A percentile compares a stretch with the other conserved stretches of the same genome.
Conservation (phyloP, 345 rosid genomes). For the Heritiera fomes region DNA sequence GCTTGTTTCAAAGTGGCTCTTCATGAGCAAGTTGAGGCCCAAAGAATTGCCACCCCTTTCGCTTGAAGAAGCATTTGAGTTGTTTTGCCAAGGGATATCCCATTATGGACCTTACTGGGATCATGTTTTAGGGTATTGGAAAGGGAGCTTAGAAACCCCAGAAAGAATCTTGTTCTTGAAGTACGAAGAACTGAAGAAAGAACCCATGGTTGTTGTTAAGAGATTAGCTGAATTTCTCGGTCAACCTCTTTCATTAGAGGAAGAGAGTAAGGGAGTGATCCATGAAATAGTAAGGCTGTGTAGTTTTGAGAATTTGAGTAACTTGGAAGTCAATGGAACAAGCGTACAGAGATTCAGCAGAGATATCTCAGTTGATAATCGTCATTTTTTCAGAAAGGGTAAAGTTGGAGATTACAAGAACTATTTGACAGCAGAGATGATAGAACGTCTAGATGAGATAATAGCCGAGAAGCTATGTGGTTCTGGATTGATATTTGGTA, state of each 20-base stretch:
- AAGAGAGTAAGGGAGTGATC: constrained; percentile 24
- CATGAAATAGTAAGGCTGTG: constrained; percentile 29
- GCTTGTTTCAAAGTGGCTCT: constrained; percentile 31
- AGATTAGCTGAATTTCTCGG: constrained; percentile 32
- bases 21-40: constrained; percentile 19
- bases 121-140: constrained; percentile 22
- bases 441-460: constrained; percentile 13
- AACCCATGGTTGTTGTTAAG: constrained; percentile 24
- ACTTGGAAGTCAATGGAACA: constrained; percentile 34
- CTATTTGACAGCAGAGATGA: constrained; percentile 30
- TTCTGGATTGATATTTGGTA: constrained; percentile 15
- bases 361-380: constrained; percentile 6
- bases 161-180: constrained; percentile 3
- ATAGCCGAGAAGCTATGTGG: constrained; percentile 19
- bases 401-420: constrained; percentile 39
- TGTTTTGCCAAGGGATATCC: constrained; percentile 11
- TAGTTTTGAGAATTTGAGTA: constrained; percentile 37
- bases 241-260: constrained; percentile 18
- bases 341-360: constrained; percentile 17
- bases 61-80: constrained; percentile 9
- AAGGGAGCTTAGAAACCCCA: background rate
- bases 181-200: constrained; percentile 37
- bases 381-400: constrained; percentile 34
- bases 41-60: constrained; percentile 5
- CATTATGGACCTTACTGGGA: constrained; percentile 21